Conservation (phyloP, 2,329 filamentous ascomycete genomes). For the Colletotrichum tropicicola region DNA sequence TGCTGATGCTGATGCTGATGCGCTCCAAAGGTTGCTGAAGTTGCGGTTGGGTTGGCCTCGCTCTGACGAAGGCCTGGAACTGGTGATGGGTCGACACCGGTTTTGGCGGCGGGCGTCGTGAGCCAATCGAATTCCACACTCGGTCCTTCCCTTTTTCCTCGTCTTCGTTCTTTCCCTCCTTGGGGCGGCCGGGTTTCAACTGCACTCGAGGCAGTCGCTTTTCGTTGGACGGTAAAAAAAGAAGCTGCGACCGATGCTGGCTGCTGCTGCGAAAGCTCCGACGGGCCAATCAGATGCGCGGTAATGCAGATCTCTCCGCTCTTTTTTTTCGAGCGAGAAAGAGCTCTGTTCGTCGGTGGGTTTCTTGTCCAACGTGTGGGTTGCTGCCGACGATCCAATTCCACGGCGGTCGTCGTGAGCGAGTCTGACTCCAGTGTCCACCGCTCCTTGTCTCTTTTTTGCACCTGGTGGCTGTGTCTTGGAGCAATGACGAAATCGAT, state of each 20-base stretch:
- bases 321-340: not conserved
- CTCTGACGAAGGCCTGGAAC: not conserved
- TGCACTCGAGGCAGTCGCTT: not conserved
- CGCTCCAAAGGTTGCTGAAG: not conserved
- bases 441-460: not conserved
- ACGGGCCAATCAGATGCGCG: not conserved
- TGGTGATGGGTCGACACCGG: not conserved
- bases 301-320: not conserved
- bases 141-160: not conserved
- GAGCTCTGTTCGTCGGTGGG: not conserved
- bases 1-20: not conserved
- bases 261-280: not conserved
- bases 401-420: conserved; percentile 2
- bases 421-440: not conserved
- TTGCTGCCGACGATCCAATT: not conserved
- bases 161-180: no score
- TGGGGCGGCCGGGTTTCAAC: conserved; percentile 8
- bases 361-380: not conserved
- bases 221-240: conserved; percentile 23
- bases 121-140: conserved; percentile 12
- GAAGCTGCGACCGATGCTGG: not conserved
- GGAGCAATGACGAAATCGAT: not conserved
- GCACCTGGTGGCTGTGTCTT: not conserved
- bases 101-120: conserved; percentile 5
- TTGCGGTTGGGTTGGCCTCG: not conserved